phyloP scores from a whole-genome alignment of 1,139 yeast genomes.

The Pichia cactophila region DNA sequence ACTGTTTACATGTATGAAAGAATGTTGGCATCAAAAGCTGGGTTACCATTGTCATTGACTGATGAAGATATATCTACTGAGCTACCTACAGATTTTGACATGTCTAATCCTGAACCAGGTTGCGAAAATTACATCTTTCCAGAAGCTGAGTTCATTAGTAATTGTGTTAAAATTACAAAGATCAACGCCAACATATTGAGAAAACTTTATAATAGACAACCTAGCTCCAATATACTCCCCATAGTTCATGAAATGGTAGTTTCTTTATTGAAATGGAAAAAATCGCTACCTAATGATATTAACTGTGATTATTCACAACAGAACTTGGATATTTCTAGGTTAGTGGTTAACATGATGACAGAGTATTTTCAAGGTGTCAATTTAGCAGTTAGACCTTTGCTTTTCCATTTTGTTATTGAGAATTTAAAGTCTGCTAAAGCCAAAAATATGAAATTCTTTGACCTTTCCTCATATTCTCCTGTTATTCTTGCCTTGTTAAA shows the following conservation, averaged over 20 bases:
- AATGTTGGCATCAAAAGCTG: constrained; percentile 80
- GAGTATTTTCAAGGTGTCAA: constrained; percentile 84
- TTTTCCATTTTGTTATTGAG: constrained; percentile 71
- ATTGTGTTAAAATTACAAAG: constrained; percentile 75
- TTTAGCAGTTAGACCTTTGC: constrained; percentile 70
- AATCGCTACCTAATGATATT: constrained; percentile 53
- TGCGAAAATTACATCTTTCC: constrained; percentile 71
- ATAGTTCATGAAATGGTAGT: constrained; percentile 67
- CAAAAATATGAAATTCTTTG: constrained; percentile 41
- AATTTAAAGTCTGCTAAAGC: constrained; percentile 43
- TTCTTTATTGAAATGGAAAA: constrained; percentile 64
- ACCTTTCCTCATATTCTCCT: constrained; percentile 60
- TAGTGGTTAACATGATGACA: constrained; percentile 72
- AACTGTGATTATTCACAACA: constrained; percentile 55
- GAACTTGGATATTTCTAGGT: constrained; percentile 53
- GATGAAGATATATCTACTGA: constrained; percentile 76
- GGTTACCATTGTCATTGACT: constrained; percentile 69
- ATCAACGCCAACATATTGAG: constrained; percentile 70
- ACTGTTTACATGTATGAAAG: constrained; percentile 84
- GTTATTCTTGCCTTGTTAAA: constrained; percentile 62
- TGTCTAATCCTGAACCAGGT: constrained; percentile 46
- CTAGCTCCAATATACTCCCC: constrained; percentile 65
- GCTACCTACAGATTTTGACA: constrained; percentile 64
- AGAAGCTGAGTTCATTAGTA: constrained; percentile 69
- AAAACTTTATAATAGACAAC: constrained; percentile 68